These are phyloP conservation scores for Syzygium aromaticum DNA, from an alignment of 345 rosid species.

Conservation along the genomic window DNA sequence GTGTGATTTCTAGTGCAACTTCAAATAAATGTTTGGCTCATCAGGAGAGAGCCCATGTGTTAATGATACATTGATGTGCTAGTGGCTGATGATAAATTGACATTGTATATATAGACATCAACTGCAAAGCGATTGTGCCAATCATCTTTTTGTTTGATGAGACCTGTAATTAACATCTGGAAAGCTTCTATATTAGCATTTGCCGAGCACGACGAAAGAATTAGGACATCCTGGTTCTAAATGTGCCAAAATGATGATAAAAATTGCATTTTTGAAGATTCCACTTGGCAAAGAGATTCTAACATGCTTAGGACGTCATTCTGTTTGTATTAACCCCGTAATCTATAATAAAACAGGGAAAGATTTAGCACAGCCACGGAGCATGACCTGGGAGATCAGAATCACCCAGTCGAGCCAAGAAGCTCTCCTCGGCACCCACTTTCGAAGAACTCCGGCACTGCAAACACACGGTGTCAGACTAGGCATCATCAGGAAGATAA, in stretches of 20 bases:
- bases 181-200: not conserved
- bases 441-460: not conserved
- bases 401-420: not conserved
- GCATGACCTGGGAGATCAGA: not conserved
- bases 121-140: not conserved
- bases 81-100: no score
- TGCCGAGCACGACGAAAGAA: not conserved
- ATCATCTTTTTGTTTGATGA: not conserved
- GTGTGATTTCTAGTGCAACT: not conserved
- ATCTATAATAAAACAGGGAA: conserved; percentile 1
- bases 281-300: not conserved
- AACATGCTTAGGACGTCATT: not conserved
- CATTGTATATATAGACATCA: not conserved
- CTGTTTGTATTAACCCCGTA: not conserved
- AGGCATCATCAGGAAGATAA: not conserved
- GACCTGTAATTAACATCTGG: not conserved
- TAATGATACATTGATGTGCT: not conserved
- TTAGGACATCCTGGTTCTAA: not conserved
- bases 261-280: not conserved
- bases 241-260: not conserved
- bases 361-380: not conserved
- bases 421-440: not conserved
- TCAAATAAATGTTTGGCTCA: not conserved
- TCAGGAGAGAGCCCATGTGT: not conserved
- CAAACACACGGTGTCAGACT: not conserved